A percentile compares a stretch with the other conserved stretches of the same genome.
phyloP scores from a whole-genome alignment of 1,139 yeast species.

The Suhomyces guaymorum region DNA sequence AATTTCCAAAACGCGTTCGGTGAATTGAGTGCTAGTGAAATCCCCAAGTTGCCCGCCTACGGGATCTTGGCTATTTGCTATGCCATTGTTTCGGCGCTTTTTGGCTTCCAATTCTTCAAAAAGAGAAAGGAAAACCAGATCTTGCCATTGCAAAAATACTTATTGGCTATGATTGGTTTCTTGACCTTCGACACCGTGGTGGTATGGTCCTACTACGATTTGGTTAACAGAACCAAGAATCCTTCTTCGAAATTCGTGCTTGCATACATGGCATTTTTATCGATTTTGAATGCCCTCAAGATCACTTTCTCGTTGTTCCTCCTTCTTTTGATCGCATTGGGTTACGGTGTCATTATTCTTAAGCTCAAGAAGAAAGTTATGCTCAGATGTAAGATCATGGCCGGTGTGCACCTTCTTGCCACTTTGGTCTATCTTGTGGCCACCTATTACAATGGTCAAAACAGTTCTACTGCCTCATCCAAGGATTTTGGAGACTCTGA shows the following conservation, averaged over 20 bases:
- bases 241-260: constrained; percentile 55
- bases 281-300: constrained; percentile 77
- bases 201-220: constrained; percentile 90
- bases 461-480: constrained; percentile 33
- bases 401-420: constrained; percentile 69
- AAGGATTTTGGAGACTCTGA: constrained; percentile 22
- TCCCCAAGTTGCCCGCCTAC: constrained; percentile 86
- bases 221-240: constrained; percentile 61
- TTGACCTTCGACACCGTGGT: constrained; percentile 82
- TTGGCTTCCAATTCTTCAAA: constrained; percentile 82
- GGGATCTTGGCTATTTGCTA: constrained; percentile 85
- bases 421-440: constrained; percentile 68
- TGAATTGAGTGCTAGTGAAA: constrained; percentile 81
- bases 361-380: constrained; percentile 74
- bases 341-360: constrained; percentile 91
- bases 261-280: constrained; percentile 73
- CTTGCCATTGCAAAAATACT: constrained; percentile 85
- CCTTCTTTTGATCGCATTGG: constrained; percentile 80
- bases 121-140: constrained; percentile 77
- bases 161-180: constrained; percentile 81
- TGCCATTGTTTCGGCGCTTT: constrained; percentile 75
- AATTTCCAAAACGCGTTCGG: constrained; percentile 93
- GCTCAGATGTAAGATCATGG: constrained; percentile 78
- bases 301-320: constrained; percentile 87
- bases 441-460: constrained; percentile 54